These are phyloP conservation scores for Corynascus novoguineensis DNA, from an alignment of 495 filamentous ascomycete species.

Conservation along the genomic window DNA sequence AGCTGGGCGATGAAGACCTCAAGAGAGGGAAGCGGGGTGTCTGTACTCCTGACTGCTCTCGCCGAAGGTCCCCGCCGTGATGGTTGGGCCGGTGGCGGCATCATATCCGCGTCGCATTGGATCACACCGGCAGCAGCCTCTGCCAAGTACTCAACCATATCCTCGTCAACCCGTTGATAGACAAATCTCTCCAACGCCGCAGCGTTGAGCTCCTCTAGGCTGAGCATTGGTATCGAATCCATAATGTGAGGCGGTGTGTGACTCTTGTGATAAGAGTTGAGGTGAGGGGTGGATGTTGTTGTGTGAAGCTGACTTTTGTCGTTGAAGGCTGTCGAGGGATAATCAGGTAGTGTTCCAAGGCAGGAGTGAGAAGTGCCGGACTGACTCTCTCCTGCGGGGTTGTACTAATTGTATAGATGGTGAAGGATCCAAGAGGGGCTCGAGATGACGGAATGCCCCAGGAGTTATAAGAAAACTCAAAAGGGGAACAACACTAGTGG, in stretches of 20 bases:
- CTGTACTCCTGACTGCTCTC: slow-evolving; percentile 42
- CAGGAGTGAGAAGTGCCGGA: slow-evolving; percentile 15
- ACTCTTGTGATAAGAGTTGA: background rate
- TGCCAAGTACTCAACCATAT: slow-evolving; percentile 85
- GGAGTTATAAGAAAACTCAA: slow-evolving; percentile 10
- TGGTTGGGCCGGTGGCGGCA: slow-evolving; percentile 32
- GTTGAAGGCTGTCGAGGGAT: background rate
- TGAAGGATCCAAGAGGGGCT: slow-evolving; percentile 4
- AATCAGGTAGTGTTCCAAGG: slow-evolving; percentile 1
- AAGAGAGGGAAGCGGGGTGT: slow-evolving; percentile 61
- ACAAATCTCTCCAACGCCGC: slow-evolving; percentile 87
- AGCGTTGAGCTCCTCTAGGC: slow-evolving; percentile 56
- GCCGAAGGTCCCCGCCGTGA: slow-evolving; percentile 57
- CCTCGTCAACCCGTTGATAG: slow-evolving; percentile 67
- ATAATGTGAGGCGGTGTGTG: slow-evolving; percentile 26
- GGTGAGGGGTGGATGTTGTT: slow-evolving; percentile 2
- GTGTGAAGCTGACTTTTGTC: too few species aligned
- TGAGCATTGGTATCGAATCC: slow-evolving; percentile 35
- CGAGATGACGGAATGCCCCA: slow-evolving; percentile 20
- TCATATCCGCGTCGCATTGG: slow-evolving; percentile 67
- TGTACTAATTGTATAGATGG: background rate
- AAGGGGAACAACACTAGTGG: background rate
- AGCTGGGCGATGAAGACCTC: slow-evolving; percentile 88
- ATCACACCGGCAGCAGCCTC: slow-evolving; percentile 81
- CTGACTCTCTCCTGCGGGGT: slow-evolving; percentile 6